phyloP scores from a whole-genome alignment of 2,329 filamentous ascomycete species.

The Phyllosticta citribraziliensis region DNA sequence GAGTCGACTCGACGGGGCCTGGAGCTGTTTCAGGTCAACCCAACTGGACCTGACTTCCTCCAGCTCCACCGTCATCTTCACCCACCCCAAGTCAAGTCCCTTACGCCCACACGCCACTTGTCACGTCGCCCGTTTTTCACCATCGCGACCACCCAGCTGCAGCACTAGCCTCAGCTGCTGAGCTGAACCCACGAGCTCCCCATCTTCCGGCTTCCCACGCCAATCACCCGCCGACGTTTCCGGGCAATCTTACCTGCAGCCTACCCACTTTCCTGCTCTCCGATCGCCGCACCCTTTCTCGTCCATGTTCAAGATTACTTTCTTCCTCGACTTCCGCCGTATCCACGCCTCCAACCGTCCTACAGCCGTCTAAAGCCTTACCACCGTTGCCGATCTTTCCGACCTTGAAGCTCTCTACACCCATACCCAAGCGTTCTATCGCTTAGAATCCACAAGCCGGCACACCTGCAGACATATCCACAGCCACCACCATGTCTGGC shows the following conservation, averaged over 20 bases:
- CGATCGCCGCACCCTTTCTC: not conserved
- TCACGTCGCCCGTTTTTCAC: not conserved
- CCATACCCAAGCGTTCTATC: not conserved
- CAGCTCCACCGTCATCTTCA: not conserved
- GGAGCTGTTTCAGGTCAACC: not conserved
- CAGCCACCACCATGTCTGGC: constrained; percentile 6
- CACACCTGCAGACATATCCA: not conserved
- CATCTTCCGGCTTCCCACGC: not conserved
- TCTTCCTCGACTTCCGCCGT: not conserved
- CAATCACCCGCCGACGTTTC: not conserved
- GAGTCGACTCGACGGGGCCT: not conserved
- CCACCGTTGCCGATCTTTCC: not conserved
- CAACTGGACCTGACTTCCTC: not conserved
- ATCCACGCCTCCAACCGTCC: not conserved
- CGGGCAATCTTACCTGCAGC: not conserved
- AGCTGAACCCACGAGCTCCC: not conserved
- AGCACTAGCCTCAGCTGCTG: not conserved
- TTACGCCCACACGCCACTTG: no score
- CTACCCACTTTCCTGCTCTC: not conserved
- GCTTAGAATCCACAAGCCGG: not conserved
- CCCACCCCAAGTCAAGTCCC: not conserved
- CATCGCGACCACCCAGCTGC: not conserved
- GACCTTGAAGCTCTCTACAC: not conserved
- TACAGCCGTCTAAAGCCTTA: not conserved
- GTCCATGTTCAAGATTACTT: constrained; percentile 4